Evolutionary conservation across 306 rosid species (phyloP).

Genomic region (Prunus fruticosa): DNA sequence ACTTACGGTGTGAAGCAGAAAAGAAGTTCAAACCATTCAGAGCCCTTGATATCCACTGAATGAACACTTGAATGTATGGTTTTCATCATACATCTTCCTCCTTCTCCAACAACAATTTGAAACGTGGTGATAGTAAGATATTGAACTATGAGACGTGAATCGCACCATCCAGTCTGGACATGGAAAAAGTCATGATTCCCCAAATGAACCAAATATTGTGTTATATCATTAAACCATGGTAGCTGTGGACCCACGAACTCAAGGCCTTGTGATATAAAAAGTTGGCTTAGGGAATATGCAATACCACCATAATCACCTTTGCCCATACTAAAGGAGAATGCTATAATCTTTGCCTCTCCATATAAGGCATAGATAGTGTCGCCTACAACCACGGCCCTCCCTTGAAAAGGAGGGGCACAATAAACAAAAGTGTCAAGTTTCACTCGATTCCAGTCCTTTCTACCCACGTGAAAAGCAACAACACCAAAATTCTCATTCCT

Average conservation of each 20-base stretch:
- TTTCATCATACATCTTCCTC: neutral
- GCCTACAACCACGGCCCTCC: neutral
- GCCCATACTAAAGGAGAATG: neutral
- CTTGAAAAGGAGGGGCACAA: neutral
- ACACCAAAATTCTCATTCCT: neutral
- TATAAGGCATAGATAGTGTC: neutral
- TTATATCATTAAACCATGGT: neutral
- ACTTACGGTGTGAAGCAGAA: neutral
- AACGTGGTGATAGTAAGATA: neutral
- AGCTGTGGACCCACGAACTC: fast-evolving
- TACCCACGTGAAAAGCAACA: neutral
- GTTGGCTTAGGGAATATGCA: neutral
- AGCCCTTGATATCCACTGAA: neutral
- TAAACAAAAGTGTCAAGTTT: neutral
- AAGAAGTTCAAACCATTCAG: neutral
- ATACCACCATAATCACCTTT: neutral
- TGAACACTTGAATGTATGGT: neutral
- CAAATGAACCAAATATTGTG: neutral
- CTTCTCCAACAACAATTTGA: neutral
- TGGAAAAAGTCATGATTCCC: neutral
- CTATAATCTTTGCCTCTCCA: neutral
- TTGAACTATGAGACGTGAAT: too few relatives aligned
- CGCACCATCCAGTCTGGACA: neutral
- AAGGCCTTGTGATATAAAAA: neutral
- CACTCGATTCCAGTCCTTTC: neutral